A percentile compares a stretch with the other conserved stretches of the same genome.
These are phyloP conservation scores for Dipteronia sinensis DNA, from an alignment of 345 rosid genomes.

Conservation along the genomic window DNA sequence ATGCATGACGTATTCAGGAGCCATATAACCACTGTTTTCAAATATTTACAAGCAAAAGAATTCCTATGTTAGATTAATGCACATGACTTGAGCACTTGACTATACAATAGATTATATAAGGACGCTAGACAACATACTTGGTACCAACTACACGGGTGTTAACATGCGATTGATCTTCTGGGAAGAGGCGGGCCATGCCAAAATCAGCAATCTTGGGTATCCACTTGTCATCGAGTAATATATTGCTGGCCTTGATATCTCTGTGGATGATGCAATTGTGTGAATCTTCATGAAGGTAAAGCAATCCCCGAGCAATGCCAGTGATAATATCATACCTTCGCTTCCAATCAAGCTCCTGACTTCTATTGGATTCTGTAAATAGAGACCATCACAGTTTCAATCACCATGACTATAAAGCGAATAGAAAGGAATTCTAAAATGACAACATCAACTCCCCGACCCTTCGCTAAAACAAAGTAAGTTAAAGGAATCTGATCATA, in stretches of 20 bases:
- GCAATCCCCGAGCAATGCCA: slow-evolving; percentile 86
- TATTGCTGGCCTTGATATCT: slow-evolving; percentile 93
- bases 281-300: slow-evolving; percentile 91
- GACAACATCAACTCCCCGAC: neutral
- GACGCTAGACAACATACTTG: slow-evolving; percentile 54
- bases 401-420: slow-evolving; percentile 2
- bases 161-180: slow-evolving; percentile 86
- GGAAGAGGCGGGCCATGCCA: slow-evolving; percentile 99
- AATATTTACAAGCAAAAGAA: slow-evolving; percentile 11
- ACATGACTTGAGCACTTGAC: neutral
- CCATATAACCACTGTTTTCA: slow-evolving; percentile 88
- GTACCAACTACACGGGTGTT: slow-evolving; percentile 95
- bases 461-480: neutral
- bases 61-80: neutral
- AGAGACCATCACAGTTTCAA: slow-evolving; percentile 17
- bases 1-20: slow-evolving; percentile 92
- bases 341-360: slow-evolving; percentile 75
- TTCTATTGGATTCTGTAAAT: slow-evolving; percentile 51
- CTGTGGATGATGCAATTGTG: slow-evolving; percentile 88
- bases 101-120: neutral
- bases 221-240: slow-evolving; percentile 94
- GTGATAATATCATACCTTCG: slow-evolving; percentile 68
- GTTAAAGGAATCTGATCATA: neutral
- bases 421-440: neutral
- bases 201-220: slow-evolving; percentile 96